Evolutionary conservation across 2,329 filamentous ascomycete species (phyloP).

Genomic region (Aureobasidium sp.): DNA sequence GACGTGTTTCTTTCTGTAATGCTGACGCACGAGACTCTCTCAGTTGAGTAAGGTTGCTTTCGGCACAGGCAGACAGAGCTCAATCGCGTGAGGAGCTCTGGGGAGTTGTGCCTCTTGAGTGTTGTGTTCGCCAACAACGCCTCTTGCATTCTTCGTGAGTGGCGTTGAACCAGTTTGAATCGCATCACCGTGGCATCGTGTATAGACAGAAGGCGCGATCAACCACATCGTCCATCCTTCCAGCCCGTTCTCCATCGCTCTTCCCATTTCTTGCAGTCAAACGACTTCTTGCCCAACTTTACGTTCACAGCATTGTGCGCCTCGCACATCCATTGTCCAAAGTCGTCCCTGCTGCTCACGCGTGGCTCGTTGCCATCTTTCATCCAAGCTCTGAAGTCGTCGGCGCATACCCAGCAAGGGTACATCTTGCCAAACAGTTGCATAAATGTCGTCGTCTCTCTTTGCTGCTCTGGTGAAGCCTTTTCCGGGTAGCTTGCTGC

Average conservation of each 20-base stretch:
- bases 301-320: conserved; percentile 81
- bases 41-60: conserved; percentile 5
- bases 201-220: conserved; percentile 14
- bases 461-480: conserved; percentile 61
- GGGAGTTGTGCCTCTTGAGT: background rate
- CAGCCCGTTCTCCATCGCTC: conserved; percentile 92
- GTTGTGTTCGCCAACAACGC: background rate
- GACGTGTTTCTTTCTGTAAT: background rate
- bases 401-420: conserved; percentile 91
- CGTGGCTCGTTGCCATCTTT: conserved; percentile 56
- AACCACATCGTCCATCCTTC: conserved; percentile 60
- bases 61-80: conserved; percentile 6
- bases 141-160: too few species aligned
- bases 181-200: background rate
- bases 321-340: conserved; percentile 74
- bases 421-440: conserved; percentile 76
- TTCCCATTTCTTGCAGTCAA: conserved; percentile 87
- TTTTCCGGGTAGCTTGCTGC: conserved; percentile 72
- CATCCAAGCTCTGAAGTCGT: conserved; percentile 83
- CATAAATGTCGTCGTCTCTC: conserved; percentile 70
- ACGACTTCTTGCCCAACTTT: conserved; percentile 82
- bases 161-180: too few species aligned
- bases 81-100: background rate
- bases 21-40: conserved; percentile 9
- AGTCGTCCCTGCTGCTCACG: conserved; percentile 53